These are phyloP conservation scores for Mytilinidion resinicola DNA, from an alignment of 495 filamentous ascomycete genomes.

Conservation along the genomic window DNA sequence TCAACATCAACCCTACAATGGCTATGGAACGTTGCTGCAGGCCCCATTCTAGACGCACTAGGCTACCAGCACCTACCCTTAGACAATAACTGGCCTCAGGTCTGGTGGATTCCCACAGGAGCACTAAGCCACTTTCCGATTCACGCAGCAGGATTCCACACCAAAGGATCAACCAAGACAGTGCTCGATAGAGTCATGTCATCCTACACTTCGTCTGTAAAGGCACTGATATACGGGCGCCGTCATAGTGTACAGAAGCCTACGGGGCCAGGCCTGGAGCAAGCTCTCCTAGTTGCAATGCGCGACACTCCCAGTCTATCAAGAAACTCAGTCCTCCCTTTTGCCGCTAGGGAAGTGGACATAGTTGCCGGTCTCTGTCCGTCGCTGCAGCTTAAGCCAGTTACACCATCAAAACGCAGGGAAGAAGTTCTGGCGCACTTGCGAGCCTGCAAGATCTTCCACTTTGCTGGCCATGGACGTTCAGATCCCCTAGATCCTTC, in stretches of 20 bases:
- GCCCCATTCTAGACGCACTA: slow-evolving; percentile 1
- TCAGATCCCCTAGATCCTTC: slow-evolving; percentile 28
- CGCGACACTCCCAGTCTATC: not conserved
- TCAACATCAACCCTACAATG: slow-evolving; percentile 12
- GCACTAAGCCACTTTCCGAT: slow-evolving; percentile 16
- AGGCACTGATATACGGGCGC: slow-evolving; percentile 22
- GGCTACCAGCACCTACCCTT: slow-evolving; percentile 11
- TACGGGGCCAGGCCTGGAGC: not conserved
- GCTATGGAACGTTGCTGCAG: slow-evolving; percentile 21
- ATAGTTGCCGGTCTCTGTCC: not conserved
- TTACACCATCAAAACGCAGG: not conserved
- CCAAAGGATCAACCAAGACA: slow-evolving; percentile 3
- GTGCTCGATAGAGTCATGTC: slow-evolving; percentile 28
- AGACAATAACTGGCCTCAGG: slow-evolving; percentile 15
- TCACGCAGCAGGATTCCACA: slow-evolving; percentile 23
- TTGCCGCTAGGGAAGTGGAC: not conserved
- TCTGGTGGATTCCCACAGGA: slow-evolving; percentile 12
- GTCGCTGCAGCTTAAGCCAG: not conserved
- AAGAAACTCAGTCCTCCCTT: not conserved
- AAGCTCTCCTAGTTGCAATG: not conserved
- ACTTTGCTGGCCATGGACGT: slow-evolving; percentile 28
- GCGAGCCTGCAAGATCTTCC: slow-evolving; percentile 24
- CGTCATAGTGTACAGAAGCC: slow-evolving; percentile 4
- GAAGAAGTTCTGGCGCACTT: slow-evolving; percentile 21
- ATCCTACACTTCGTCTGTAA: slow-evolving; percentile 33